phyloP scores from a whole-genome alignment of 768 basidiomycete genomes.

The Pleurotus giganteus region DNA sequence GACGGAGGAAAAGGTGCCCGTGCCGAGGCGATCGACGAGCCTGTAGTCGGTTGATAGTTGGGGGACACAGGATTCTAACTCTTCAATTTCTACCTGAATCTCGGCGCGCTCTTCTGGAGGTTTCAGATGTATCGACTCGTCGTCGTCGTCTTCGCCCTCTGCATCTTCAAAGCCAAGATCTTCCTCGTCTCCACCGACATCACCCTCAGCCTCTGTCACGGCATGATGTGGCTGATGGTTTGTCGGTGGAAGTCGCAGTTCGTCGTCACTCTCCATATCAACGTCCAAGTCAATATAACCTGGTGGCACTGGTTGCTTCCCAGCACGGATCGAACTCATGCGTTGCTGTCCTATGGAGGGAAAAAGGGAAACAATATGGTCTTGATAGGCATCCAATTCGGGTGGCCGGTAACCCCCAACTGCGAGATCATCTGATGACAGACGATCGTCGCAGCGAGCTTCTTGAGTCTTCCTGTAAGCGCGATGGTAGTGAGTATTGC shows the following conservation, averaged over 20 bases:
- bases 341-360: constrained; percentile 22
- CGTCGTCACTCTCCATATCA: constrained; percentile 50
- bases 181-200: constrained; percentile 22
- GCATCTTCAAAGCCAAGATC: constrained; percentile 20
- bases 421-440: constrained; percentile 52
- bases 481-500: constrained; percentile 44
- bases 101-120: constrained; percentile 67
- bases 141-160: constrained; percentile 52
- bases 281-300: constrained; percentile 46
- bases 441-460: constrained; percentile 24
- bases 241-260: constrained; percentile 19
- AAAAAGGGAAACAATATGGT: constrained; percentile 47
- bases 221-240: constrained; percentile 10
- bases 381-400: constrained; percentile 45
- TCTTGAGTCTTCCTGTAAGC: constrained; percentile 32
- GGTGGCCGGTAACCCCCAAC: constrained; percentile 33
- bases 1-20: constrained; percentile 98
- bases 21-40: constrained; percentile 88
- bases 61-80: constrained; percentile 67
- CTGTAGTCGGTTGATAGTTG: constrained; percentile 66
- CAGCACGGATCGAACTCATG: constrained; percentile 19
- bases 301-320: constrained; percentile 13
- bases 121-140: constrained; percentile 54
- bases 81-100: constrained; percentile 74
- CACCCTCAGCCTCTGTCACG: constrained; percentile 18